Base-by-base conservation (phyloP, 139 green algal species). In the Closterium sp. region DNA sequence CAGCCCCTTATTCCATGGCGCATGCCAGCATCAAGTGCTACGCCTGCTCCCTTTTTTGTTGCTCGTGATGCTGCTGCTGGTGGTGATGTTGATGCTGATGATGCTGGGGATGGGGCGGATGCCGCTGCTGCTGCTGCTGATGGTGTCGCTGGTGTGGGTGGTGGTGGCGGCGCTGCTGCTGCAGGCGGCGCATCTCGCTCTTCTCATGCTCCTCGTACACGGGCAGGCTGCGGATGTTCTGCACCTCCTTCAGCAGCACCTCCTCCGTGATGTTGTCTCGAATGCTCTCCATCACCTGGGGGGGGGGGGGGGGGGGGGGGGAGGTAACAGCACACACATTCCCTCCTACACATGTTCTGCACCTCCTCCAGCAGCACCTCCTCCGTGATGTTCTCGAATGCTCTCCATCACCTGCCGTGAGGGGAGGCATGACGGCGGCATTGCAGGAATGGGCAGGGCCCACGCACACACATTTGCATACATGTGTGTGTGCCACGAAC, bases 301-400 rank as follows among this genome's bases (percentile, higher is more conserved):
- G 11, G 21, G 4, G n/a, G 11, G 24, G 31, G n/a, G 22, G 4
- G 19, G 42, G 13, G 7, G 9, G 73, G 13, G 42, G 42, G 32
- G 32, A 38, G 32, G 3, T 3, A 38, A 3, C 32, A 2, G 32
- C 32, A 38, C 3, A 3, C 62, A 79, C 62, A 27, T 27, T 13
- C 4, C 62, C 17, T 13, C 13, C 27, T 38, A 11, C 24, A 90
- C 27, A 89, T 50, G 13, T 88, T 86, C 24, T 50, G 30, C 27
- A 94, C 89, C 31, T 34, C 29, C 21, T 73, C 9, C 88, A 93
- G 38, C n/a, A n/a, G n/a, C 42, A 88, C 88, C 21, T 94, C 93
- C 84, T 95, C 93, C 29, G 91, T 94, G 79, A 95, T 94, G 89
- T 95, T 95, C 85, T 95, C 86, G 24, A 21, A 95, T 95, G 93